Evolutionary conservation across 2,329 filamentous ascomycete genomes (phyloP), one percentile per base, ranked within the genome.

Genomic region (Pestalotiopsis sp.): DNA sequence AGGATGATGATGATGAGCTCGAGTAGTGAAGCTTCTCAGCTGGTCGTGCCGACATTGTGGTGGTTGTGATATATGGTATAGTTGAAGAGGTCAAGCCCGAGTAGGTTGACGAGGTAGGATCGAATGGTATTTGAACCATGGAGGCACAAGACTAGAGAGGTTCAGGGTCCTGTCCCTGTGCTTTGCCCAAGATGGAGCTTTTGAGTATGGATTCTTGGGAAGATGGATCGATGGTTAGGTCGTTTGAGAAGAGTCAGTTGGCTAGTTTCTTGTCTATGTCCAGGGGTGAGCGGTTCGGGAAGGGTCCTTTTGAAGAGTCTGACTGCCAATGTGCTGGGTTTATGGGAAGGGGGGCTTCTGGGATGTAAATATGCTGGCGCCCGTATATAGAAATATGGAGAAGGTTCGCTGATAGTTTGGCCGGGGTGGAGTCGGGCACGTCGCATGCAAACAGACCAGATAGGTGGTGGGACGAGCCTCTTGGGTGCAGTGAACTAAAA

Each of bases 1-100:
- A 70, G 7, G 70, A 70, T 65, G 69, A 67, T 17, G 74, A 76
- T 4, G 81, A 81, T 7, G 78, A 76, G 77, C 79, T 81, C 68
- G 76, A 75, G 75, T 80, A 83, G 70, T 80, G 77, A 38, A 59
- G 41, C 25, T 76, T 75, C 71, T 78, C 76, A 65, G 77, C 69
- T 62, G 81, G 80, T 69, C 81, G 75, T 66, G 76, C 71, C 71
- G 77, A 70, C 75, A 78, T 78, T 61, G 63, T 74, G 73, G 45
- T 52, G n/a, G 45, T 52, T 52, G 45, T n/a, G 4, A 52, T 45
- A 13, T 45, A 2, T 4, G 39, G 7, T 23, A 12, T 7, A 36
- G 62, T 23, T 12, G 38, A n/a, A 13, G n/a, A 64, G 41, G 20
- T 45, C 39, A 45, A 20, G 14, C 20, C 61, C 31, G n/a, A 38